Evolutionary conservation across 2,329 filamentous ascomycete species (phyloP), one percentile per base, ranked within the genome.

Genomic region (Bipolaris zeicola): DNA sequence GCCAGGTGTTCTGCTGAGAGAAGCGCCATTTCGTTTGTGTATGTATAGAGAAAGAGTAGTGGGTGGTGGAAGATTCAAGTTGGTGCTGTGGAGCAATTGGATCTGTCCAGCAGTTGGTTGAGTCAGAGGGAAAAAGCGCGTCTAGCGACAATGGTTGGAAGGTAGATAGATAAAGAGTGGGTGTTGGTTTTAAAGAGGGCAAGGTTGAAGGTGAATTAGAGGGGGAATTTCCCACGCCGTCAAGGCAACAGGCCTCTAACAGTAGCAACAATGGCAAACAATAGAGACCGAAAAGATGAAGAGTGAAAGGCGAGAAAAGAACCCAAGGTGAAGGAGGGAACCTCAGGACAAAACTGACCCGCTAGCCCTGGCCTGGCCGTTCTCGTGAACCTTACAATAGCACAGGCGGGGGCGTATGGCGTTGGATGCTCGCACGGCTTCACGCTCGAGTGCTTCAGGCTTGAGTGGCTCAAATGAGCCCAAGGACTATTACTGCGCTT

Each of bases 1-100:
- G 80, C 80, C 72, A 82, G 77, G 55, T 76, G 75, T 64, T 82
- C 79, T 46, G 75, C 72, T 56, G 79, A 80, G 59, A 82, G 75
- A 52, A 78, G 71, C 39, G 71, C 71, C 74, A 76, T 76, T 59
- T 56, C 38, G 58, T 50, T 76, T 59, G 55, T 34, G 57, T 50
- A 55, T 50, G 50, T 45, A 50, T 55, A 34, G 50, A 52, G 41
- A 53, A 46, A 59, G 43, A 48, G 45, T 53, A 41, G 50, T 49
- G 47, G 44, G 42, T 56, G 57, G 34, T 49, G 57, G 54, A 44
- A 49, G 60, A 41, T 44, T 60, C 50, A 14, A 28, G 38, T 36
- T 54, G 14, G 51, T 53, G 39, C 18, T 49, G 38, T 50, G 55
- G 18, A 50, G 46, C 44, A 57, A 47, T 43, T 50, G 59, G 28